A percentile compares a stretch with the other conserved stretches of the same genome.
Conservation (phyloP, 495 filamentous ascomycete species). For the Lophium mytilinum region DNA sequence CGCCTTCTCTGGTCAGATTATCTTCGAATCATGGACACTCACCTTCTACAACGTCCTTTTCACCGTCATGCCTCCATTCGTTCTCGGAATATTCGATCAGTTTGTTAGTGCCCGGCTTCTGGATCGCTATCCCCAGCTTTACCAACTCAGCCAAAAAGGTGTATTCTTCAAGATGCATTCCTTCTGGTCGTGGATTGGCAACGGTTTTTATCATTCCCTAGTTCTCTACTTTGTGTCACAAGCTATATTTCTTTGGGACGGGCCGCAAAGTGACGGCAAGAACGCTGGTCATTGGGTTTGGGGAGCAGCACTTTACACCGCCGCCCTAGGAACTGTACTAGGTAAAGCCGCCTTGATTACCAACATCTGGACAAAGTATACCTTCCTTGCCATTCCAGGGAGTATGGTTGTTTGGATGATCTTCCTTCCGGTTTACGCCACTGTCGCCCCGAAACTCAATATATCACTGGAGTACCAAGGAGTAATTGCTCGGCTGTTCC, state of each 20-base stretch:
- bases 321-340: constrained; percentile 83
- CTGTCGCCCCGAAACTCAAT: constrained; percentile 73
- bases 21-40: constrained; percentile 98
- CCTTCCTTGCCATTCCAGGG: constrained; percentile 90
- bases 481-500: constrained; percentile 70
- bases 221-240: constrained; percentile 79
- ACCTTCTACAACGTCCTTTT: constrained; percentile 99
- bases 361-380: constrained; percentile 98
- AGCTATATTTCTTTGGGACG: constrained; percentile 71
- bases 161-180: constrained; percentile 86
- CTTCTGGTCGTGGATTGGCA: constrained; percentile 86
- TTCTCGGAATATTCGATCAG: constrained; percentile 95
- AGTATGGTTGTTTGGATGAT: constrained; percentile 85
- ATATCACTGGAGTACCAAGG: constrained; percentile 82
- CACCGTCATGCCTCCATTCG: constrained; percentile 87
- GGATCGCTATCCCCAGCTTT: constrained; percentile 94
- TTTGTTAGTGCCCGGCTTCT: constrained; percentile 94
- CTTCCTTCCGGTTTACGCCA: constrained; percentile 86
- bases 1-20: constrained; percentile 93
- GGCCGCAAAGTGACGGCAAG: constrained; percentile 64
- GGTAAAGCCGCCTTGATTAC: constrained; percentile 92
- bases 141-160: constrained; percentile 86
- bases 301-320: constrained; percentile 86
- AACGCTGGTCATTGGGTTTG: constrained; percentile 94
- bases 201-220: constrained; percentile 93